Conservation (phyloP, 179 eudicot species). For the Kewa caespitosa region DNA sequence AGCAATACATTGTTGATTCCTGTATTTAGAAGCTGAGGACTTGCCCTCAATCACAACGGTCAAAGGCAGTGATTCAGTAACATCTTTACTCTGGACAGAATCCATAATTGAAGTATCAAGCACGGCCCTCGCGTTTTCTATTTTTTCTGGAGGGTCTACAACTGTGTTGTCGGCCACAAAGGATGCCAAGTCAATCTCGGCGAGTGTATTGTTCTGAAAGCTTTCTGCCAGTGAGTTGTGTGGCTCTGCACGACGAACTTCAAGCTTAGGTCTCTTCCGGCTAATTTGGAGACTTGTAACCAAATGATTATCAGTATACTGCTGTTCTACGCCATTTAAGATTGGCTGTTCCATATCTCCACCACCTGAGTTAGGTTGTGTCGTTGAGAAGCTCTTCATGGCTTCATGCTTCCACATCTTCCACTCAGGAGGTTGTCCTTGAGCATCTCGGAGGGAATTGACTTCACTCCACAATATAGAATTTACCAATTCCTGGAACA, state of each 20-base stretch:
- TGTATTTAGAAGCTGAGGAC: constrained; percentile 33
- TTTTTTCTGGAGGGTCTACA: no score
- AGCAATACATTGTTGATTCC: constrained; percentile 70
- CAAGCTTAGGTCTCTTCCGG: constrained; percentile 94
- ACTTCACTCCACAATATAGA: constrained; percentile 79
- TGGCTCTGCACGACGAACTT: constrained; percentile 94
- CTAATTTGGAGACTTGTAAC: constrained; percentile 45
- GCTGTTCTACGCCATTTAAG: constrained; percentile 30
- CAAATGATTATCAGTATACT: constrained; percentile 36
- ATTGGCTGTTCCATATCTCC: constrained; percentile 39
- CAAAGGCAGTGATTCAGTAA: constrained; percentile 27
- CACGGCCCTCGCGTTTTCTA: no score
- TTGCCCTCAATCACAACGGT: constrained; percentile 36
- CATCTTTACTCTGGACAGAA: constrained; percentile 32
- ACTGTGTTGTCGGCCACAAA: constrained; percentile 31
- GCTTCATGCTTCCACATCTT: constrained; percentile 80
- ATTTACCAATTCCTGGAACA: constrained; percentile 68
- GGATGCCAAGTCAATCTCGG: constrained; percentile 54
- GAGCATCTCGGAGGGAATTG: constrained; percentile 43
- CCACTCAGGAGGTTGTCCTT: constrained; percentile 63
- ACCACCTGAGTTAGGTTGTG: constrained; percentile 39
- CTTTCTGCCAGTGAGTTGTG: constrained; percentile 47
- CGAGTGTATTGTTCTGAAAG: constrained; percentile 34
- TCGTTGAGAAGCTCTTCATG: constrained; percentile 61
- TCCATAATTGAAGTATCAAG: constrained; percentile 48